A percentile compares a stretch with the other conserved stretches of the same genome.
These are phyloP conservation scores for Suillus ampliporus DNA, from an alignment of 768 basidiomycete genomes.

Conservation along the genomic window DNA sequence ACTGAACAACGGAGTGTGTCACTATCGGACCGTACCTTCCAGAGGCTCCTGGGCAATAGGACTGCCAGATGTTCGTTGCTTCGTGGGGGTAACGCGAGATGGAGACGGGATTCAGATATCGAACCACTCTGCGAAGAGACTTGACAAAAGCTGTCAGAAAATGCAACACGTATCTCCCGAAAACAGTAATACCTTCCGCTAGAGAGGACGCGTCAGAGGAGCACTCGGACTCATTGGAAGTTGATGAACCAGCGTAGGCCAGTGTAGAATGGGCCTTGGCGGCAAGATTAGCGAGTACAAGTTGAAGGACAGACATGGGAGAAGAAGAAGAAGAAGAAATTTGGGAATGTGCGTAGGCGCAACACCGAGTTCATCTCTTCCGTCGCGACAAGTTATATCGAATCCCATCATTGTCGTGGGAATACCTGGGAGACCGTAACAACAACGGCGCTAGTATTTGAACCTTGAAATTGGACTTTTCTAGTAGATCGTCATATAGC, in stretches of 20 bases:
- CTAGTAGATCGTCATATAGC: neutral
- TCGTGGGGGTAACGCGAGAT: slow-evolving; percentile 27
- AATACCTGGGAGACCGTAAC: slow-evolving; percentile 16
- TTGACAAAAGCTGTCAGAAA: slow-evolving; percentile 9
- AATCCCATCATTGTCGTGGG: slow-evolving; percentile 28
- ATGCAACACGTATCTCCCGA: neutral
- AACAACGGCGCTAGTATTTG: neutral
- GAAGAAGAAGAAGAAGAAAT: slow-evolving; percentile 20
- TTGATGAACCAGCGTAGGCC: neutral
- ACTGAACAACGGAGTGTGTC: slow-evolving; percentile 12
- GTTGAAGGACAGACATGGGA: slow-evolving; percentile 34
- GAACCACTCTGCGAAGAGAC: slow-evolving; percentile 29
- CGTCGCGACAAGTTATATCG: slow-evolving; percentile 41
- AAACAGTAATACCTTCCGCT: slow-evolving; percentile 21
- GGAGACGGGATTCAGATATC: slow-evolving; percentile 22
- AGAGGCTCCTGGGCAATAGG: slow-evolving; percentile 67
- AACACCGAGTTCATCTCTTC: slow-evolving; percentile 14
- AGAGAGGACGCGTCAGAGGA: slow-evolving; percentile 25
- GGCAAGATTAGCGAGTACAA: slow-evolving; percentile 30
- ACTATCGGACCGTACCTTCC: slow-evolving; percentile 61
- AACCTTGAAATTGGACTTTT: slow-evolving; percentile 3
- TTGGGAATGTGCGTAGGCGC: slow-evolving; percentile 9
- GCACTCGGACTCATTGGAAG: slow-evolving; percentile 16
- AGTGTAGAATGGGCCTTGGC: slow-evolving; percentile 21
- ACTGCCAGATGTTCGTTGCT: slow-evolving; percentile 81